Conservation (phyloP, 768 basidiomycete species). For the Russula ochroleuca region DNA sequence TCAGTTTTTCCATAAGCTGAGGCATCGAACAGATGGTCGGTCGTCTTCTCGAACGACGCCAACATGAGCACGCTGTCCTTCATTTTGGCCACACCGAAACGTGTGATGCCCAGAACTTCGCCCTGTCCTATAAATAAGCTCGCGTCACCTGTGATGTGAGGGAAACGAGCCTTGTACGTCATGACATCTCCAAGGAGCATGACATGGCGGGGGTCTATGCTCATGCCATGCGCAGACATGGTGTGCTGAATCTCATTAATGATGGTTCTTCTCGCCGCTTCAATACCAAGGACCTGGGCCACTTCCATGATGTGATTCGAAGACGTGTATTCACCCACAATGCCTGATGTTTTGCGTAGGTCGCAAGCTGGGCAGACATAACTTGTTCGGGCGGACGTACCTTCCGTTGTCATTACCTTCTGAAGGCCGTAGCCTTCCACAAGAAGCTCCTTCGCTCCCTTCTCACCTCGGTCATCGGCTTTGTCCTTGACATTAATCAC, state of each 20-base stretch:
- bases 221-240: constrained; percentile 97
- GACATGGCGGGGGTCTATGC: constrained; percentile 96
- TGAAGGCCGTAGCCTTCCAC: constrained; percentile 97
- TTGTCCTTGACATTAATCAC: constrained; percentile 96
- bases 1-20: constrained; percentile 95
- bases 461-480: constrained; percentile 70
- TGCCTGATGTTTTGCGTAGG: constrained; percentile 48
- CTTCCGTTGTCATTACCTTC: constrained; percentile 96
- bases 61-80: constrained; percentile 99
- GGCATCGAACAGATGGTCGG: constrained; percentile 97
- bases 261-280: constrained; percentile 90
- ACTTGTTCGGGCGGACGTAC: constrained; percentile 39
- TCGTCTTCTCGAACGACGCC: constrained; percentile 99
- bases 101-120: constrained; percentile 95
- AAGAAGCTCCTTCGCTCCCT: constrained; percentile 85
- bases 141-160: background rate
- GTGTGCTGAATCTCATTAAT: constrained; percentile 97
- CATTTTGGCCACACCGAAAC: constrained; percentile 99
- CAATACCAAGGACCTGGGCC: constrained; percentile 92
- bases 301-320: constrained; percentile 98
- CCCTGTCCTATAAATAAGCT: constrained; percentile 50
- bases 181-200: constrained; percentile 99
- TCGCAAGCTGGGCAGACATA: background rate
- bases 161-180: constrained; percentile 80
- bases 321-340: constrained; percentile 86